phyloP scores from a whole-genome alignment of 148 eudicot species.

The Nepenthes gracilis region DNA sequence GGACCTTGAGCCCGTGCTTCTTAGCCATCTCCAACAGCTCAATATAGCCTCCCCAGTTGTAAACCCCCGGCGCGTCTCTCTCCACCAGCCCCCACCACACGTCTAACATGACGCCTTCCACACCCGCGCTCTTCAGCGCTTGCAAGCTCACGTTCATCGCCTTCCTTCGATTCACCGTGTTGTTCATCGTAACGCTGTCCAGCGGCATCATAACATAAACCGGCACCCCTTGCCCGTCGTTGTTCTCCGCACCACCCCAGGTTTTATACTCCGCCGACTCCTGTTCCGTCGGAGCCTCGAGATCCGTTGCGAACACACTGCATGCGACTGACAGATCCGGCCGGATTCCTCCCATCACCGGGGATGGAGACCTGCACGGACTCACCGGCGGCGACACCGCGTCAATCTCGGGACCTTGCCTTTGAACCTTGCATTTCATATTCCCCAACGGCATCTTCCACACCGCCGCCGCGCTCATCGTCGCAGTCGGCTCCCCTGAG shows the following conservation, averaged over 20 bases:
- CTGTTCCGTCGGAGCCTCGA: conserved; percentile 1
- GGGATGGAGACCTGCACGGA: conserved; percentile 19
- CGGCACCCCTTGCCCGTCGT: conserved; percentile 34
- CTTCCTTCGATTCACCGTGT: conserved; percentile 34
- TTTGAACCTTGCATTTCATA: conserved; percentile 2
- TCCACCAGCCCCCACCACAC: conserved; percentile 76
- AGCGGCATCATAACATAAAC: conserved; percentile 63
- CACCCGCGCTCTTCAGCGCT: conserved; percentile 31
- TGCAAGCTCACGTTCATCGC: conserved; percentile 49
- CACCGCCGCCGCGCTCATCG: conserved; percentile 12
- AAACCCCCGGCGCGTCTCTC: conserved; percentile 34
- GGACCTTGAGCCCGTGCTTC: conserved; percentile 35
- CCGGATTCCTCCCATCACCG: conserved; percentile 6
- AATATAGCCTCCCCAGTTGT: conserved; percentile 43
- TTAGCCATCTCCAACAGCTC: conserved; percentile 28
- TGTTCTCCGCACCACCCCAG: neutral
- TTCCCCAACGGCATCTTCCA: conserved; percentile 16
- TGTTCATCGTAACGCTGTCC: conserved; percentile 42
- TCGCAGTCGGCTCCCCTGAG: neutral
- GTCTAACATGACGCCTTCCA: conserved; percentile 61
- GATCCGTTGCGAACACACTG: conserved; percentile 13
- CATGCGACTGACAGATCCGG: conserved; percentile 25
- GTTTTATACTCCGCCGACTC: conserved; percentile 1
- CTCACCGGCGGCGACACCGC: conserved; percentile 20
- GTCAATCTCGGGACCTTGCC: neutral